Evolutionary conservation across 2,329 filamentous ascomycete species (phyloP).

Genomic region (Microdochium paspali): DNA sequence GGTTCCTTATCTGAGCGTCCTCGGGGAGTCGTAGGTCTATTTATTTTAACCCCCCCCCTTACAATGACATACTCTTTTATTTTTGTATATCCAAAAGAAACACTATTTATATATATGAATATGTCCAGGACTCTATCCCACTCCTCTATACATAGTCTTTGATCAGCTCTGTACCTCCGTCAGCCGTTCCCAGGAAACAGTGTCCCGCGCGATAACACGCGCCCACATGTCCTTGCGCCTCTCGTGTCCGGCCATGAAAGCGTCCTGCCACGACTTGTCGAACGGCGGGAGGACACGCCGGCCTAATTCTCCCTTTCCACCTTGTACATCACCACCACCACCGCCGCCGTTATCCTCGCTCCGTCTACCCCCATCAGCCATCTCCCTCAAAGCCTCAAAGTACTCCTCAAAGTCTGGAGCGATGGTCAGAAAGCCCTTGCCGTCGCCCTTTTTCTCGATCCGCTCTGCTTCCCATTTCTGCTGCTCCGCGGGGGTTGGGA

Average conservation of each 20-base stretch:
- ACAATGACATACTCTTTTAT: no score
- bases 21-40: no score
- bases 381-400: constrained; percentile 43
- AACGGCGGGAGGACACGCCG: constrained; percentile 27
- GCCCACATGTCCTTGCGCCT: constrained; percentile 49
- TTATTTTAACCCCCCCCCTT: no score
- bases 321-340: constrained; percentile 11
- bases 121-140: no score
- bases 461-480: constrained; percentile 47
- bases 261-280: constrained; percentile 32
- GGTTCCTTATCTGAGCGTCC: no score
- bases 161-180: neutral
- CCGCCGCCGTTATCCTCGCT: no score
- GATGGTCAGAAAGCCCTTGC: constrained; percentile 43
- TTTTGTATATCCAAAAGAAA: no score
- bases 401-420: constrained; percentile 56
- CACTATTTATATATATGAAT: no score
- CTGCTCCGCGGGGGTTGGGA: constrained; percentile 41
- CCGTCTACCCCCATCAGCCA: constrained; percentile 46
- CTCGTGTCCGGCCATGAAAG: constrained; percentile 45
- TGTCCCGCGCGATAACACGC: constrained; percentile 32
- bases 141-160: no score
- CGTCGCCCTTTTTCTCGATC: constrained; percentile 44
- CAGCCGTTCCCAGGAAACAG: neutral
- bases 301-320: constrained; percentile 16